Percentiles rank a stretch among this genome's conserved stretches.
phyloP scores from a whole-genome alignment of 2,329 filamentous ascomycete genomes.

The Fonsecaea monophora region DNA sequence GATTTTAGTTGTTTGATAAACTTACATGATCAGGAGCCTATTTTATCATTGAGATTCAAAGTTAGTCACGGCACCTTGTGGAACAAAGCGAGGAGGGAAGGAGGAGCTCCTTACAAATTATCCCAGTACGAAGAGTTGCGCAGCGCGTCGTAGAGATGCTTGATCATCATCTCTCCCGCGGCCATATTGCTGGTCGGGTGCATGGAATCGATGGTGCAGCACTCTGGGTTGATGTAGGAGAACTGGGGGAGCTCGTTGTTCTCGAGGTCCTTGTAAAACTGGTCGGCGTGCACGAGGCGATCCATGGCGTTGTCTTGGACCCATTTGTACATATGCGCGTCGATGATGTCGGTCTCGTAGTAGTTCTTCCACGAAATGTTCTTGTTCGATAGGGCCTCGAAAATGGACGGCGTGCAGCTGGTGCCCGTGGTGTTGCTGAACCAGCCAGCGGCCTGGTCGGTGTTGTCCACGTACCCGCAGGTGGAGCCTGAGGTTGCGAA shows the following conservation, averaged over 20 bases:
- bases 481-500: conserved; percentile 29
- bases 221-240: conserved; percentile 57
- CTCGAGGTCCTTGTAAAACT: conserved; percentile 72
- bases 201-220: conserved; percentile 34
- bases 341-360: conserved; percentile 34
- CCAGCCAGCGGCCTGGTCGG: conserved; percentile 27
- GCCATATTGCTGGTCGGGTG: conserved; percentile 35
- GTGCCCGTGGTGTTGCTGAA: conserved; percentile 30
- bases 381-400: conserved; percentile 30
- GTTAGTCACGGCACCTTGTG: not conserved
- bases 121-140: conserved; percentile 33
- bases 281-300: conserved; percentile 32
- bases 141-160: conserved; percentile 30
- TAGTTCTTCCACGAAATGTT: conserved; percentile 35
- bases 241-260: conserved; percentile 72
- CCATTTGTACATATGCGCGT: conserved; percentile 33
- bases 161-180: conserved; percentile 33
- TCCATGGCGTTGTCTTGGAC: conserved; percentile 35
- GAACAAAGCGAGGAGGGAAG: not conserved
- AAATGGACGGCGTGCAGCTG: conserved; percentile 25
- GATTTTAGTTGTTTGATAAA: not conserved
- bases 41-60: not conserved
- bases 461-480: conserved; percentile 33
- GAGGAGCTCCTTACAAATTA: conserved; percentile 21
- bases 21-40: not conserved